A percentile compares a stretch with the other conserved stretches of the same genome.
phyloP scores from a whole-genome alignment of 1,139 yeast species.

The Groenewaldozyma sp. region DNA sequence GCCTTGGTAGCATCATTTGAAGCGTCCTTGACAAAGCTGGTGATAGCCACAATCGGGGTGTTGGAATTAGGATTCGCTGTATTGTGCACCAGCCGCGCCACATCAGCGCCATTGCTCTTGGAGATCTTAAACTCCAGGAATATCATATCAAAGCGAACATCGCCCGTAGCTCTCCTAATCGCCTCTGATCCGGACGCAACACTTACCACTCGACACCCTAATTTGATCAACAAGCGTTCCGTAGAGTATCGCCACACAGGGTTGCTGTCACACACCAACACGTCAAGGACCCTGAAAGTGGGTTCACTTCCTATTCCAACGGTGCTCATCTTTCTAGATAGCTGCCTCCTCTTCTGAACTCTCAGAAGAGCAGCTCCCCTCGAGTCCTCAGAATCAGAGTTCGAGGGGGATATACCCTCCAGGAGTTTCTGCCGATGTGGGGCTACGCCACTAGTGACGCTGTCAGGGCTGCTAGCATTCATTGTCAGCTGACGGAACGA shows the following conservation, averaged over 20 bases:
- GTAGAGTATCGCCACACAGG: constrained; percentile 71
- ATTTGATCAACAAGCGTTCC: constrained; percentile 51
- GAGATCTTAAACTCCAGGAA: constrained; percentile 66
- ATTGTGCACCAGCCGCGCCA: constrained; percentile 64
- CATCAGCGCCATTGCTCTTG: constrained; percentile 60
- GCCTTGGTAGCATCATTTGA: constrained; percentile 19
- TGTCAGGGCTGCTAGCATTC: neutral
- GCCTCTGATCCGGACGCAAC: constrained; percentile 77
- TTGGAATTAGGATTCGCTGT: constrained; percentile 67
- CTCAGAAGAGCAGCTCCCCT: constrained; percentile 42
- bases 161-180: constrained; percentile 72
- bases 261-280: constrained; percentile 77
- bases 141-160: constrained; percentile 75
- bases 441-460: neutral
- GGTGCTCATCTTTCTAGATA: constrained; percentile 35
- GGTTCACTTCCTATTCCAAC: constrained; percentile 13
- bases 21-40: constrained; percentile 68
- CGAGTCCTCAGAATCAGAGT: constrained; percentile 59
- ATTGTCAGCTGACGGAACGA: neutral
- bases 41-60: constrained; percentile 72
- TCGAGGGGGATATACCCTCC: constrained; percentile 5
- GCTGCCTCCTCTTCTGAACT: constrained; percentile 47
- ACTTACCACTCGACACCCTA: constrained; percentile 76
- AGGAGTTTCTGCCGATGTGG: neutral
- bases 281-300: constrained; percentile 39